Evolutionary conservation across 495 filamentous ascomycete genomes (phyloP).

Genomic region (Neurospora africana): DNA sequence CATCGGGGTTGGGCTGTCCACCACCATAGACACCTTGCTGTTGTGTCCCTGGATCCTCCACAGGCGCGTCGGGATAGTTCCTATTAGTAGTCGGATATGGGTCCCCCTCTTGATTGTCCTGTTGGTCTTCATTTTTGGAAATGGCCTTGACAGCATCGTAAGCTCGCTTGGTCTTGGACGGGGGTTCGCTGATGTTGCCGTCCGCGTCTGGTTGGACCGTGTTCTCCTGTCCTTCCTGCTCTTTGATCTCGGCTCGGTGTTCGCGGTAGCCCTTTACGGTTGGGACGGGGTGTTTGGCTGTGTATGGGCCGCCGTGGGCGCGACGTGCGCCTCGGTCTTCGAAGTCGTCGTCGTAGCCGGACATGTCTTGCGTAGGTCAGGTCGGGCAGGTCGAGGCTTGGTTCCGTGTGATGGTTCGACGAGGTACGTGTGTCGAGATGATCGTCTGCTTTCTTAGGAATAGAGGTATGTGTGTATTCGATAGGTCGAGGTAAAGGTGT

Average conservation of each 20-base stretch:
- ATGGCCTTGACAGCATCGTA: conserved; percentile 30
- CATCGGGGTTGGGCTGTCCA: conserved; percentile 5
- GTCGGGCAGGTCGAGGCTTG: not conserved
- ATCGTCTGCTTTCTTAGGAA: not conserved
- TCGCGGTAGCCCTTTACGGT: conserved; percentile 54
- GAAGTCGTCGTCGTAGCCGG: conserved; percentile 24
- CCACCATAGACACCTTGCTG: conserved; percentile 46
- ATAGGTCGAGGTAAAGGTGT: not conserved
- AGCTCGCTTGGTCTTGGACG: conserved; percentile 27
- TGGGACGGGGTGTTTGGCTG: conserved; percentile 47
- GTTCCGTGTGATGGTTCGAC: not conserved
- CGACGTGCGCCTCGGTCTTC: conserved; percentile 35
- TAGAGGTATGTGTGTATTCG: not conserved
- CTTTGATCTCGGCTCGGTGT: conserved; percentile 38
- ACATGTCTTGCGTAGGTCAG: not conserved
- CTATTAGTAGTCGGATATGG: conserved; percentile 34
- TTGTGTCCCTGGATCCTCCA: conserved; percentile 2
- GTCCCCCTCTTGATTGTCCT: conserved; percentile 19
- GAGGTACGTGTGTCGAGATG: not conserved
- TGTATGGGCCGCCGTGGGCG: conserved; percentile 43
- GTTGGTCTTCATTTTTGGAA: conserved; percentile 32
- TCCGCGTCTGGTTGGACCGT: conserved; percentile 30
- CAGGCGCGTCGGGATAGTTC: conserved; percentile 11
- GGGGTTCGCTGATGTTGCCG: conserved; percentile 25
- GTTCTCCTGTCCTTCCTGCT: conserved; percentile 1